A percentile compares a stretch with the other conserved stretches of the same genome.
Evolutionary conservation across 495 filamentous ascomycete species (phyloP).

Genomic region (Poronia punctata): DNA sequence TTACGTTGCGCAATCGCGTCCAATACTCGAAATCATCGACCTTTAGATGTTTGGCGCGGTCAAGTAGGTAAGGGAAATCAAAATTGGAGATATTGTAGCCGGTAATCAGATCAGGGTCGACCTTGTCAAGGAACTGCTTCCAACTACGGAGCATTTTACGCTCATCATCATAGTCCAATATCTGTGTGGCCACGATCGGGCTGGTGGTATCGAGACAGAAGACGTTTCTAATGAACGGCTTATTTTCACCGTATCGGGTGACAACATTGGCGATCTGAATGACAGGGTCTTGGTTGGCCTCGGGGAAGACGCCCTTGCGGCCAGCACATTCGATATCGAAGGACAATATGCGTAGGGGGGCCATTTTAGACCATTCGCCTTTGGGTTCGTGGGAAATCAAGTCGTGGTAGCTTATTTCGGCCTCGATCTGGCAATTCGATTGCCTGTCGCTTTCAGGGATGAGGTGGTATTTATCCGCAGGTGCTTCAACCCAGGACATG

Average conservation of each 20-base stretch:
- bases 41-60: constrained; percentile 80
- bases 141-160: constrained; percentile 81
- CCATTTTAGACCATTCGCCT: constrained; percentile 98
- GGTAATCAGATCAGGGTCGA: constrained; percentile 96
- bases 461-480: constrained; percentile 63
- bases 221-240: constrained; percentile 93
- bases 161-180: constrained; percentile 75
- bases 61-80: constrained; percentile 94
- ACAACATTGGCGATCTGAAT: constrained; percentile 99
- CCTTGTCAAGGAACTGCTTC: constrained; percentile 82
- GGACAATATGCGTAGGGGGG: constrained; percentile 82
- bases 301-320: constrained; percentile 94
- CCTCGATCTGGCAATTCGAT: constrained; percentile 95
- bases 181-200: constrained; percentile 88
- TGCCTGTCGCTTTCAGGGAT: constrained; percentile 53
- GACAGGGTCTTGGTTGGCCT: constrained; percentile 83
- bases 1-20: constrained; percentile 62
- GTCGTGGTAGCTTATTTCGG: constrained; percentile 69
- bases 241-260: constrained; percentile 88
- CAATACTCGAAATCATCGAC: constrained; percentile 70
- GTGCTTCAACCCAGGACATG: constrained; percentile 96
- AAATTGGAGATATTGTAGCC: constrained; percentile 99
- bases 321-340: constrained; percentile 99
- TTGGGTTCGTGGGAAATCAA: constrained; percentile 82
- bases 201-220: constrained; percentile 90